Evolutionary conservation across 1,284 basidiomycete genomes (phyloP).

Genomic region (Quambalaria eucalypti): DNA sequence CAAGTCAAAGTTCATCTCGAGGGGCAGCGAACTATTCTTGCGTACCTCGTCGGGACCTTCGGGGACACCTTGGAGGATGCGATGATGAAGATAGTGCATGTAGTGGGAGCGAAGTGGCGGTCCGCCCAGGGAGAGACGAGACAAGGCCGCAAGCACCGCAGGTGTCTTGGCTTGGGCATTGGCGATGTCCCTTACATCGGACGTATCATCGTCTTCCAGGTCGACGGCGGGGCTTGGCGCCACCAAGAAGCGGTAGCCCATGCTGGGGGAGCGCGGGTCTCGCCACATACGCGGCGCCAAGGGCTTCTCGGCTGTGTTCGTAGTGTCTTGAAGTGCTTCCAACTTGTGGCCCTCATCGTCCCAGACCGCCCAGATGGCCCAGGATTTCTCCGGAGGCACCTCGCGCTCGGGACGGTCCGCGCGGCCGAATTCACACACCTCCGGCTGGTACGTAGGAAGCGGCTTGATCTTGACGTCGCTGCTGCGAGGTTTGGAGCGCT

Average conservation of each 20-base stretch:
- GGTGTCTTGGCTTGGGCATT: too few species aligned
- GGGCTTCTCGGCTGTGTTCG: too few species aligned
- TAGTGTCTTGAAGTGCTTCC: too few species aligned
- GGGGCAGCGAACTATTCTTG: slow-evolving; percentile 70
- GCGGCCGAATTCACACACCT: too few species aligned
- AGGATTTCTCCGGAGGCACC: too few species aligned
- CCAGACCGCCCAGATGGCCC: slow-evolving; percentile 74
- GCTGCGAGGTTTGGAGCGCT: slow-evolving; percentile 75
- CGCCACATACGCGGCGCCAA: too few species aligned
- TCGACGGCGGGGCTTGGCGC: too few species aligned
- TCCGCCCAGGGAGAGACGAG: neutral
- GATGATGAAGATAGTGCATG: slow-evolving; percentile 60
- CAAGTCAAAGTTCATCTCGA: slow-evolving; percentile 85
- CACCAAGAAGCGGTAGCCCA: slow-evolving; percentile 32
- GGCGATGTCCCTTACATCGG: too few species aligned
- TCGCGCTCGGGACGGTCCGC: slow-evolving; percentile 60
- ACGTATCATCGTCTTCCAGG: too few species aligned
- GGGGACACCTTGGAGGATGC: slow-evolving; percentile 74
- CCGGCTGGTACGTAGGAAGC: too few species aligned
- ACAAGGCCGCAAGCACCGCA: too few species aligned
- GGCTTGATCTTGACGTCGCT: too few species aligned
- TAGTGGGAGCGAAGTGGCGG: neutral
- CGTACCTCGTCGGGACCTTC: slow-evolving; percentile 74
- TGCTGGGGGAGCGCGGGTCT: slow-evolving; percentile 23
- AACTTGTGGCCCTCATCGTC: slow-evolving; percentile 47